Evolutionary conservation across 2,329 filamentous ascomycete species (phyloP).

Genomic region (Seiridium cupressi): DNA sequence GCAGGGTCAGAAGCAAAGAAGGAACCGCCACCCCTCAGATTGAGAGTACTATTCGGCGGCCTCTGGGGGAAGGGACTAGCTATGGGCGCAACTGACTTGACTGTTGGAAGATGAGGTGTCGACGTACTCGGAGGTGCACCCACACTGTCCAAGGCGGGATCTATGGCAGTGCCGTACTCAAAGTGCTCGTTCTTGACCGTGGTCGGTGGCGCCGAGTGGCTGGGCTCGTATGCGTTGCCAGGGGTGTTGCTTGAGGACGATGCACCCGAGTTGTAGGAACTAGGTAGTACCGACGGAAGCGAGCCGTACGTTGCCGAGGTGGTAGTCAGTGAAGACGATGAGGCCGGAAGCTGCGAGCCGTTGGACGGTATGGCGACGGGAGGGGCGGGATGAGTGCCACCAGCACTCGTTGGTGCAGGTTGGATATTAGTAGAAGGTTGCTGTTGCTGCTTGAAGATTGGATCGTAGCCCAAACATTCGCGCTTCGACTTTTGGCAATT

Average conservation of each 20-base stretch:
- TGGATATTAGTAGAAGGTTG: slow-evolving; percentile 69
- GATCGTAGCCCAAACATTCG: slow-evolving; percentile 83
- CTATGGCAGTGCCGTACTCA: slow-evolving; percentile 62
- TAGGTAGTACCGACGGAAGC: slow-evolving; percentile 24
- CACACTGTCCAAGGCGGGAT: slow-evolving; percentile 60
- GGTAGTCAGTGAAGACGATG: slow-evolving; percentile 18
- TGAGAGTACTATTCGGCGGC: slow-evolving; percentile 36
- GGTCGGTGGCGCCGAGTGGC: slow-evolving; percentile 26
- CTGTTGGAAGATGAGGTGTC: slow-evolving; percentile 27
- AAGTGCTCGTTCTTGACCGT: slow-evolving; percentile 39
- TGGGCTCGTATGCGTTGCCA: slow-evolving; percentile 25
- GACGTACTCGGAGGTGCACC: slow-evolving; percentile 34
- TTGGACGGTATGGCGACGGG: slow-evolving; percentile 22
- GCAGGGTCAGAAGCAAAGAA: slow-evolving; percentile 32
- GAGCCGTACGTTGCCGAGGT: slow-evolving; percentile 22
- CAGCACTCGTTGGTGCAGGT: slow-evolving; percentile 21
- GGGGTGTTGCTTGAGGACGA: slow-evolving; percentile 31
- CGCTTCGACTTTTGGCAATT: slow-evolving; percentile 88
- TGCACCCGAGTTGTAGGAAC: slow-evolving; percentile 16
- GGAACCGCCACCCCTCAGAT: slow-evolving; percentile 51
- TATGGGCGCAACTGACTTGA: slow-evolving; percentile 18
- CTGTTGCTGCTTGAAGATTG: slow-evolving; percentile 76
- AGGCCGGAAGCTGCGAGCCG: slow-evolving; percentile 11
- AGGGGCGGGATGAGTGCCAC: slow-evolving; percentile 29
- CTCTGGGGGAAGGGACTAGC: slow-evolving; percentile 22